Evolutionary conservation across 2,329 filamentous ascomycete species (phyloP), one percentile per base, ranked within the genome.

Genomic region (Pseudohalonectria lignicola): DNA sequence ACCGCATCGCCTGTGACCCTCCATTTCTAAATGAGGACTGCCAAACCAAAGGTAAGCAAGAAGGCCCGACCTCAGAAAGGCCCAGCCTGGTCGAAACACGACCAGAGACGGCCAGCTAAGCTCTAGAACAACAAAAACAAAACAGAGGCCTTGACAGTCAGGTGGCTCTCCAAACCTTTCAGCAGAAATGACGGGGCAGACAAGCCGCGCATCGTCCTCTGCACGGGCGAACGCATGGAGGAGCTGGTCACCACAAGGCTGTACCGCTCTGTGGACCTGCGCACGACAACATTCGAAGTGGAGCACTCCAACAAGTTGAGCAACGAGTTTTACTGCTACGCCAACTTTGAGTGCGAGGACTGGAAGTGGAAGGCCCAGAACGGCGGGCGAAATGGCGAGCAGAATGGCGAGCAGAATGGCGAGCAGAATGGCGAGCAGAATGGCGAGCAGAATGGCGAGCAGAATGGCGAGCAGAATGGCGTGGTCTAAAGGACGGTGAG

Each of bases 11-110:
- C 39, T 74, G 73, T 47, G 85, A 92, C 52, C 85, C 85, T 8
- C 85, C 85, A 0, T 90, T 90, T 54, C 64, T 90, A 26, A 86
- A 76, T 54, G 73, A 82, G 44, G 82, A 90, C 51, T 90, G 84
- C 53, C 82, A 90, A 55, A 86, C 82, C 0, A 87, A 86, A 64
- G 66, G 79, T 82, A 48, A 47, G 60, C 49, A n/a, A n/a, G n/a
- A n/a, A n/a, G n/a, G 7, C 11, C 23, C 2, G 21, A 10, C 13
- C 11, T 8, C 16, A 34, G 4, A 34, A 9, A 31, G 11, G 15
- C 29, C 29, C 11, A 7, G 6, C 15, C 9, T 18, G 17, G 11
- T 18, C 17, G 7, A 11, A 15, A 16, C 16, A 19, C 15, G 18
- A 19, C 15, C 15, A 4, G n/a, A 19, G 16, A 33, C n/a, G n/a